A percentile compares a stretch with the other conserved stretches of the same genome.
Conservation (phyloP, 2,329 filamentous ascomycete species). For the Nigrospora sphaerica region DNA sequence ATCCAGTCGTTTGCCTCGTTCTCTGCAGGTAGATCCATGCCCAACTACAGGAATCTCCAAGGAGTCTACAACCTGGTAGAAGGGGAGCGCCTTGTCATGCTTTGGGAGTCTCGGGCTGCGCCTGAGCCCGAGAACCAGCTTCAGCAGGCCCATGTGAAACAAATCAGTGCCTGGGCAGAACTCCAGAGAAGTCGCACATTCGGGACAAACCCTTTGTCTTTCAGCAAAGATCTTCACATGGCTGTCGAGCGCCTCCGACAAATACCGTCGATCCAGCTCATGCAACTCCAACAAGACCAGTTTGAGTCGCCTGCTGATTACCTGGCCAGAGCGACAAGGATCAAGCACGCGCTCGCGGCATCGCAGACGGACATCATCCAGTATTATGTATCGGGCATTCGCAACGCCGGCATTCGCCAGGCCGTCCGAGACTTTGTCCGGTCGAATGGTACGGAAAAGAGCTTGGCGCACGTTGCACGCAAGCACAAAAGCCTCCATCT, state of each 20-base stretch:
- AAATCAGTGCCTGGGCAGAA: slow-evolving; percentile 38
- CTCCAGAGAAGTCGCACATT: slow-evolving; percentile 31
- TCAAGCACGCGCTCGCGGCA: slow-evolving; percentile 25
- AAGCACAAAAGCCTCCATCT: slow-evolving; percentile 51
- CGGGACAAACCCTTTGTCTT: slow-evolving; percentile 38
- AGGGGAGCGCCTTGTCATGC: slow-evolving; percentile 44
- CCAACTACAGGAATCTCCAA: slow-evolving; percentile 39
- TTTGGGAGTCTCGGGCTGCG: slow-evolving; percentile 31
- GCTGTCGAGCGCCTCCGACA: slow-evolving; percentile 41
- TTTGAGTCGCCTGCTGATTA: slow-evolving; percentile 47
- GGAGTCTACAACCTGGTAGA: slow-evolving; percentile 48
- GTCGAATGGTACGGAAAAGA: slow-evolving; percentile 10
- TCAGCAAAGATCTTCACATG: slow-evolving; percentile 45
- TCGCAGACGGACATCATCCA: slow-evolving; percentile 7
- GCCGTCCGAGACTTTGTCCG: slow-evolving; percentile 27
- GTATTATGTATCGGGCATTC: slow-evolving; percentile 48
- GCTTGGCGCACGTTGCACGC: slow-evolving; percentile 34
- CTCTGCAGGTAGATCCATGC: slow-evolving; percentile 20
- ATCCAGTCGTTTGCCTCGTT: slow-evolving; percentile 42
- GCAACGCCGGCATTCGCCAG: slow-evolving; percentile 35
- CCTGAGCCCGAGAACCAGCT: slow-evolving; percentile 28
- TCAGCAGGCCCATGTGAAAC: slow-evolving; percentile 23
- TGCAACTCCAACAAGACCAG: slow-evolving; percentile 44
- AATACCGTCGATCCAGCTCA: slow-evolving; percentile 44
- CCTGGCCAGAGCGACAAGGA: slow-evolving; percentile 32